Percentiles rank a stretch among this genome's conserved stretches.
These are phyloP conservation scores for Exidia glandulosa DNA, from an alignment of 768 basidiomycete species.

Conservation along the genomic window DNA sequence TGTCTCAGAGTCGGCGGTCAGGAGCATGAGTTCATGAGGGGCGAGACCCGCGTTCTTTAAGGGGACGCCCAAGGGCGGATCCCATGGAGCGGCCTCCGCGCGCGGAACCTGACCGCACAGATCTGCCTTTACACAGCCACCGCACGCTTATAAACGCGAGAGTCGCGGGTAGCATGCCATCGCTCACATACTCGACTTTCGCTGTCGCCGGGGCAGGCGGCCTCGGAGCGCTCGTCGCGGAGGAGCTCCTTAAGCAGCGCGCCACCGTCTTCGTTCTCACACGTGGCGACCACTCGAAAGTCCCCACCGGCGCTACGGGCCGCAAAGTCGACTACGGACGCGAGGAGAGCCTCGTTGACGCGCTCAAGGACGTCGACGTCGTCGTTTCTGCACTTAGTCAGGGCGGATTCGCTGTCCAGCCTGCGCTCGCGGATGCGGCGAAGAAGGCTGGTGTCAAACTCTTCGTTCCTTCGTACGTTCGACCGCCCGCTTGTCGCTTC, in stretches of 20 bases:
- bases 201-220: slow-evolving; percentile 7
- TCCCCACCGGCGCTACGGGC: background rate
- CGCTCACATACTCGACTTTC: background rate
- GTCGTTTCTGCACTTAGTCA: slow-evolving; percentile 1
- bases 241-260: background rate
- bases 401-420: background rate
- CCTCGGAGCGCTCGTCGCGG: slow-evolving; percentile 3
- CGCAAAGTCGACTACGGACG: background rate
- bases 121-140: too few species aligned
- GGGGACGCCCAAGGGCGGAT: too few species aligned
- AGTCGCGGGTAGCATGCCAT: too few species aligned
- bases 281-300: background rate
- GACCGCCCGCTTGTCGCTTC: background rate
- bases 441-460: slow-evolving; percentile 7
- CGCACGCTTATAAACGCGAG: too few species aligned
- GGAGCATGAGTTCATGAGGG: too few species aligned
- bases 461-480: slow-evolving; percentile 3
- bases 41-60: too few species aligned
- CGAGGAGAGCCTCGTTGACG: background rate
- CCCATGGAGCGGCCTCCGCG: too few species aligned
- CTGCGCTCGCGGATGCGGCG: background rate
- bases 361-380: slow-evolving; percentile 1
- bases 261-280: background rate
- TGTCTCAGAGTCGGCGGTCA: too few species aligned
- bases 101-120: too few species aligned